Conservation (phyloP, 148 eudicot species). For the Camellia lanceoleosa region DNA sequence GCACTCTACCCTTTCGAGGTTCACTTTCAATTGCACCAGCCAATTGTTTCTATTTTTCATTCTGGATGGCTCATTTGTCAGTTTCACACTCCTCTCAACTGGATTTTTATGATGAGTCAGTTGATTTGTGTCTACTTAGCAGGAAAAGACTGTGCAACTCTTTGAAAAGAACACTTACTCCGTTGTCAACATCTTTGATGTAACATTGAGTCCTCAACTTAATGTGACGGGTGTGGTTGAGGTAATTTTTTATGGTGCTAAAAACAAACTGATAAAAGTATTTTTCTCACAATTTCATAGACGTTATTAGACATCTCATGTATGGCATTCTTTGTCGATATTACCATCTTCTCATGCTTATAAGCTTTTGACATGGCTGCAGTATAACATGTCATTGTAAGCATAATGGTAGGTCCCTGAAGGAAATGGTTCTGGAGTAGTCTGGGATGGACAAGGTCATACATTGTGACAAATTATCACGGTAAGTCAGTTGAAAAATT, state of each 20-base stretch:
- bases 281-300: background rate
- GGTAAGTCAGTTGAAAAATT: slow-evolving; percentile 45
- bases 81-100: slow-evolving; percentile 25
- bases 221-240: slow-evolving; percentile 83
- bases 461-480: slow-evolving; percentile 90
- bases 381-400: too few relatives aligned
- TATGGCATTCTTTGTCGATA: background rate
- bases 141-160: slow-evolving; percentile 84
- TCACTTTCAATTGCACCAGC: slow-evolving; percentile 15
- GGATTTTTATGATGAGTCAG: slow-evolving; percentile 48
- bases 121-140: slow-evolving; percentile 61
- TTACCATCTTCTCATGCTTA: slow-evolving; percentile 5
- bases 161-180: slow-evolving; percentile 96
- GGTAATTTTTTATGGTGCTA: slow-evolving; percentile 42
- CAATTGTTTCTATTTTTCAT: background rate
- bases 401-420: slow-evolving; percentile 14
- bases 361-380: background rate
- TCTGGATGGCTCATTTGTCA: slow-evolving; percentile 15
- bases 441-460: slow-evolving; percentile 52
- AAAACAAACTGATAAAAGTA: background rate
- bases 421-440: slow-evolving; percentile 15
- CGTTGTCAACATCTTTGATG: slow-evolving; percentile 98
- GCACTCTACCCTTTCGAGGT: slow-evolving; percentile 90
- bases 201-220: slow-evolving; percentile 90
- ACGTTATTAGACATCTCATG: background rate